Evolutionary conservation across 257 asterid genomes (phyloP).

Genomic region (Primulina tabacum): DNA sequence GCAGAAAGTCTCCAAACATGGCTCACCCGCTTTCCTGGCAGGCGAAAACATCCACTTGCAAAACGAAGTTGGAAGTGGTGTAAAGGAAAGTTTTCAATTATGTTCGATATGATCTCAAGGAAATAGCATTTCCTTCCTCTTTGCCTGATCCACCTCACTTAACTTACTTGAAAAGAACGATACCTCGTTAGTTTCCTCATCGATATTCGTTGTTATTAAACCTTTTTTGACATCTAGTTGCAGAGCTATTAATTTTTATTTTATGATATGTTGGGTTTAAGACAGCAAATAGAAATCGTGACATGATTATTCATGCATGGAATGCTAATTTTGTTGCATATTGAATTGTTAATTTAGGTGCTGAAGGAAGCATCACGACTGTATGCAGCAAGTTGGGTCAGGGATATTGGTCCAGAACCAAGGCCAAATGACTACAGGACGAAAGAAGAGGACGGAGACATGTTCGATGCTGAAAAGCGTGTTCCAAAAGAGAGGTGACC

Average conservation of each 20-base stretch:
- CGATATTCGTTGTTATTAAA: background rate
- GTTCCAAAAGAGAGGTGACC: conserved; percentile 49
- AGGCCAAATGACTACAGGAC: conserved; percentile 74
- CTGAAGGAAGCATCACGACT: conserved; percentile 81
- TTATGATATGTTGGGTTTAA: background rate
- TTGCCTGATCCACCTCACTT: conserved; percentile 84
- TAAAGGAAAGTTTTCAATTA: conserved; percentile 62
- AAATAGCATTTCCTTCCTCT: conserved; percentile 87
- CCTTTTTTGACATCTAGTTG: conserved; percentile 3
- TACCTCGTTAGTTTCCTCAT: conserved; percentile 50
- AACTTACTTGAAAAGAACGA: conserved; percentile 68
- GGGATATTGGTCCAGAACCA: conserved; percentile 93
- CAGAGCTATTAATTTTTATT: background rate
- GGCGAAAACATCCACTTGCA: no score
- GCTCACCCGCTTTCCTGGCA: no score
- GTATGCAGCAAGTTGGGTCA: conserved; percentile 88
- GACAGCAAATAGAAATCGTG: background rate
- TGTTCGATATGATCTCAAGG: conserved; percentile 81
- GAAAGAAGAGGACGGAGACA: conserved; percentile 35
- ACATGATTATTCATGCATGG: background rate
- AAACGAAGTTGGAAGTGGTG: conserved; percentile 62
- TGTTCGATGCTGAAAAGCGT: conserved; percentile 27
- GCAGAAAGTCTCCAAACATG: no score
- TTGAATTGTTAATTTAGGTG: conserved; percentile 39
- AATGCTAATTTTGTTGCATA: conserved; percentile 13